Conservation (phyloP, 306 rosid genomes). For the Medicago truncatula region MtrunA17r5.0-ANR NC_053045.1:25775501-25776000, state of each 20-base stretch:
- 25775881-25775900: constrained; percentile 1
- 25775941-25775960: constrained; percentile 94
- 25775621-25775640: constrained; percentile 9
- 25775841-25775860: not conserved
- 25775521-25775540: constrained; percentile 92
- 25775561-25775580: constrained; percentile 20
- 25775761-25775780: too few species aligned
- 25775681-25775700: not conserved
- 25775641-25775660: constrained; percentile 4
- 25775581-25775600: not conserved
- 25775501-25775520: constrained; percentile 77
- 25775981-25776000: constrained; percentile 92
- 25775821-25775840: not conserved
- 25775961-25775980: constrained; percentile 96
- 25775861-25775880: constrained; percentile 7
- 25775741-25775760: not conserved
- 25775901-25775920: constrained; percentile 25
- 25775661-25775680: not conserved
- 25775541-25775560: constrained; percentile 98
- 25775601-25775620: constrained; percentile 18
- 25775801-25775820: not conserved
- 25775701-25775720: not conserved
- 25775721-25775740: not conserved
- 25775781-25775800: too few species aligned
- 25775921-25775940: constrained; percentile 49